Percentiles rank a stretch among this genome's conserved stretches.
These are phyloP conservation scores for Moricandia arvensis DNA, from an alignment of 345 rosid species.

Conservation along the genomic window DNA sequence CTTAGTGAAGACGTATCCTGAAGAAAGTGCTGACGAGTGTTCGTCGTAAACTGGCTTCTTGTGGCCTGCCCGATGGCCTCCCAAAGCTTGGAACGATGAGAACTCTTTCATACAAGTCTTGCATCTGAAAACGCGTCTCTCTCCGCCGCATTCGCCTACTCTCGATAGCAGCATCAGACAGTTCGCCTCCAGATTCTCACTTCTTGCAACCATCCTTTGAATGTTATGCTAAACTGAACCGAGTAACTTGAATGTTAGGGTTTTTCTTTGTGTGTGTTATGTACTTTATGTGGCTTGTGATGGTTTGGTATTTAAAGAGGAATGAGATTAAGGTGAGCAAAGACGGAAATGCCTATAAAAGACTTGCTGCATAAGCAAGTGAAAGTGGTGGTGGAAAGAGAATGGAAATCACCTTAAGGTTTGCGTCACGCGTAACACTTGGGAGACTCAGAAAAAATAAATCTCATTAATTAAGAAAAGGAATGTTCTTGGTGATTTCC, in stretches of 20 bases:
- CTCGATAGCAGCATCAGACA: conserved; percentile 70
- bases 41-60: conserved; percentile 39
- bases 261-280: background rate
- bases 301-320: background rate
- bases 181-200: conserved; percentile 29
- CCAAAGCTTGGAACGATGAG: too few relatives aligned
- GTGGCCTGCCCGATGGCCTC: too few relatives aligned
- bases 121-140: too few relatives aligned
- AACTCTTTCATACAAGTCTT: too few relatives aligned
- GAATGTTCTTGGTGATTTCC: conserved; percentile 23
- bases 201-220: conserved; percentile 44
- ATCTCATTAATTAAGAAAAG: background rate
- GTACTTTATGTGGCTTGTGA: background rate
- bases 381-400: conserved; percentile 1
- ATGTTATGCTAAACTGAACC: background rate
- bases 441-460: conserved; percentile 9
- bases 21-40: background rate
- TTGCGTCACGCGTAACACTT: conserved; percentile 14
- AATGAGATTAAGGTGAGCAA: background rate
- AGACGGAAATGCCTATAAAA: background rate
- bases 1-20: conserved; percentile 6
- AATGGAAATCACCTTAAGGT: background rate
- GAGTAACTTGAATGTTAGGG: background rate
- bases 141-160: too few relatives aligned
- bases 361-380: too few relatives aligned